phyloP scores from a whole-genome alignment of 2,329 filamentous ascomycete genomes.

The Apiospora kogelbergensis region DNA sequence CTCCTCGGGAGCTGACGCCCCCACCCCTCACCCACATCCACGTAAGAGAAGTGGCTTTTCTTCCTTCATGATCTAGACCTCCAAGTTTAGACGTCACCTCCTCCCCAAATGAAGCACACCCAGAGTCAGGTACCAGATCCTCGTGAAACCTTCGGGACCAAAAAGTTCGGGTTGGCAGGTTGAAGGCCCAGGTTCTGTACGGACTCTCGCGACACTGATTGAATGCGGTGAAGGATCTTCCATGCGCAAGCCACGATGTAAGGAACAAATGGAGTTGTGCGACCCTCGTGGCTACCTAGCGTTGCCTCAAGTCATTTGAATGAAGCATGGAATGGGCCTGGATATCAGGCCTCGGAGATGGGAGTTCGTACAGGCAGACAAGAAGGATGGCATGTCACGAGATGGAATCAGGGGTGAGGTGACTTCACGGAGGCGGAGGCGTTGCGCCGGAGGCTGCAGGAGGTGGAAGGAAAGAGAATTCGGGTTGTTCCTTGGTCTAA shows the following conservation, averaged over 20 bases:
- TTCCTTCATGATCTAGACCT: neutral
- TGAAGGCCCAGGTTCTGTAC: neutral
- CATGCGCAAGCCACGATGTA: neutral
- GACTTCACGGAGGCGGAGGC: neutral
- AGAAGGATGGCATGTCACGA: neutral
- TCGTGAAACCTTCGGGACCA: neutral
- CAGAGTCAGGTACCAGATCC: neutral
- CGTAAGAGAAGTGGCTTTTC: neutral
- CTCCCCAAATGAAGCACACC: neutral
- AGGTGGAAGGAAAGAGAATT: neutral
- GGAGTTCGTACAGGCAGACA: neutral
- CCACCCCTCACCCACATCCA: neutral
- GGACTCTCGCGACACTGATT: neutral
- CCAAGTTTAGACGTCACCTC: neutral
- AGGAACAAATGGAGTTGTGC: neutral
- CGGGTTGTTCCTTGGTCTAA: neutral
- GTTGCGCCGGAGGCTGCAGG: neutral
- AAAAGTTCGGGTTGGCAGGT: neutral
- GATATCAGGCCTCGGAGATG: neutral
- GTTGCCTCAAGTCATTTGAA: neutral
- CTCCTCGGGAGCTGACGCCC: neutral
- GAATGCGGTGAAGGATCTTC: neutral
- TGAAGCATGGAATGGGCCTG: neutral
- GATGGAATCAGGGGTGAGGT: neutral
- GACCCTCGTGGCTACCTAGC: neutral